Evolutionary conservation across 352 stramenopile species (phyloP).

Genomic region (Phytophthora niederhauseri): DNA sequence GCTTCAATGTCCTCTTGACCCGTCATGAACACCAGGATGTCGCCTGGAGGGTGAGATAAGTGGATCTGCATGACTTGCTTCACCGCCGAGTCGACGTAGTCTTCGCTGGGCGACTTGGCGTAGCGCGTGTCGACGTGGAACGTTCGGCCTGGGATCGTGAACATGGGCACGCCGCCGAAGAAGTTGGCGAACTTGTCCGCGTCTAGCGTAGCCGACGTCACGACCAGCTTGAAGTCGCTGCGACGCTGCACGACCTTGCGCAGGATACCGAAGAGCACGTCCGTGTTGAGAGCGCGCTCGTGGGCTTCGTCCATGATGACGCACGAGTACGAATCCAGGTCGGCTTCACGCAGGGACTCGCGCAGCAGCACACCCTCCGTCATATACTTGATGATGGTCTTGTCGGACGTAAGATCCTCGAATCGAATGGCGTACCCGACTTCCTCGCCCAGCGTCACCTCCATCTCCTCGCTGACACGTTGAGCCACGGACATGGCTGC

Average conservation of each 20-base stretch:
- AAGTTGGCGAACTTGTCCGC: conserved; percentile 97
- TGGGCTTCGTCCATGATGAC: conserved; percentile 97
- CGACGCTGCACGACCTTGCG: conserved; percentile 90
- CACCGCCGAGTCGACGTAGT: conserved; percentile 98
- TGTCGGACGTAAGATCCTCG: conserved; percentile 93
- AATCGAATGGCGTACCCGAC: conserved; percentile 95
- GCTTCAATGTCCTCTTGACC: conserved; percentile 99
- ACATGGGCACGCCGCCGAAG: conserved; percentile 98
- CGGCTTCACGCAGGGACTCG: conserved; percentile 93
- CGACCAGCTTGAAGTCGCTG: conserved; percentile 92
- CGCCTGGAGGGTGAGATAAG: conserved; percentile 95
- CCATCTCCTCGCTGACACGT: conserved; percentile 98
- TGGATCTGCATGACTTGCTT: conserved; percentile 99
- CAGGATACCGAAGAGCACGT: conserved; percentile 95
- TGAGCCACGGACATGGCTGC: conserved; percentile 99
- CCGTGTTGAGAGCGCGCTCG: conserved; percentile 94
- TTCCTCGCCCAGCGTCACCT: conserved; percentile 91
- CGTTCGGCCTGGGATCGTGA: conserved; percentile 94
- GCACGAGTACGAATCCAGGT: conserved; percentile 88
- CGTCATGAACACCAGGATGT: conserved; percentile 99
- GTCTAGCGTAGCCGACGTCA: conserved; percentile 97
- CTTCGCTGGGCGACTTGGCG: conserved; percentile 94
- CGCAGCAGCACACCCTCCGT: conserved; percentile 91
- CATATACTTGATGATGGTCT: conserved; percentile 99
- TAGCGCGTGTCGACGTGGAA: conserved; percentile 90